These are phyloP conservation scores for Penicillium palitans DNA, from an alignment of 2,329 filamentous ascomycete genomes.

Conservation along the genomic window DNA sequence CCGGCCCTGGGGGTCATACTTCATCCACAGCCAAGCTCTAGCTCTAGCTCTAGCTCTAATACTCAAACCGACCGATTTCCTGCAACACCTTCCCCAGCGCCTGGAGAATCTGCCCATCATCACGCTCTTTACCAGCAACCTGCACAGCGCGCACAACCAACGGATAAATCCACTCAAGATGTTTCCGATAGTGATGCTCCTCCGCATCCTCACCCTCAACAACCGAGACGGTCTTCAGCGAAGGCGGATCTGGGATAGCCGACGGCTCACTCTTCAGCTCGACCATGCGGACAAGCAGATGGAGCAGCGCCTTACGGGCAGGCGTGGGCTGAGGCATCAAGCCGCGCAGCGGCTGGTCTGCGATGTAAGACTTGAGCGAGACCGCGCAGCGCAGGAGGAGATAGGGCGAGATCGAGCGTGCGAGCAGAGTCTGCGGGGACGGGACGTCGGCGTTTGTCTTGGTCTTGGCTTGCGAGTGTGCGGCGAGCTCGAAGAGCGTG, in stretches of 20 bases:
- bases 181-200: constrained; percentile 60
- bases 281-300: constrained; percentile 67
- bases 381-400: constrained; percentile 79
- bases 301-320: constrained; percentile 75
- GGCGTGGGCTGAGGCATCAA: constrained; percentile 83
- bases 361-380: constrained; percentile 79
- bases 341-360: constrained; percentile 86
- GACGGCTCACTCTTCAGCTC: constrained; percentile 67
- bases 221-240: constrained; percentile 14
- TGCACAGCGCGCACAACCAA: constrained; percentile 52
- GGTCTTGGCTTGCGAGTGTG: constrained; percentile 47
- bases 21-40: neutral
- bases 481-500: constrained; percentile 71
- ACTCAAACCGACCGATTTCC: constrained; percentile 53
- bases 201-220: constrained; percentile 51
- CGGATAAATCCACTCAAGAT: constrained; percentile 78
- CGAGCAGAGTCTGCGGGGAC: constrained; percentile 58
- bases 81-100: constrained; percentile 62
- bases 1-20: neutral
- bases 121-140: constrained; percentile 43
- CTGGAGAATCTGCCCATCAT: constrained; percentile 41
- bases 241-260: constrained; percentile 59
- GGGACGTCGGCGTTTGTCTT: neutral
- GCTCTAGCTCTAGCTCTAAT: constrained; percentile 1
- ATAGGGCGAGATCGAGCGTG: constrained; percentile 74